Percentiles rank a stretch among this genome's conserved stretches.
These are phyloP conservation scores for Tetrahymena thermophila DNA, from an alignment of 73 alveolate genomes.

Conservation along the genomic window DNA sequence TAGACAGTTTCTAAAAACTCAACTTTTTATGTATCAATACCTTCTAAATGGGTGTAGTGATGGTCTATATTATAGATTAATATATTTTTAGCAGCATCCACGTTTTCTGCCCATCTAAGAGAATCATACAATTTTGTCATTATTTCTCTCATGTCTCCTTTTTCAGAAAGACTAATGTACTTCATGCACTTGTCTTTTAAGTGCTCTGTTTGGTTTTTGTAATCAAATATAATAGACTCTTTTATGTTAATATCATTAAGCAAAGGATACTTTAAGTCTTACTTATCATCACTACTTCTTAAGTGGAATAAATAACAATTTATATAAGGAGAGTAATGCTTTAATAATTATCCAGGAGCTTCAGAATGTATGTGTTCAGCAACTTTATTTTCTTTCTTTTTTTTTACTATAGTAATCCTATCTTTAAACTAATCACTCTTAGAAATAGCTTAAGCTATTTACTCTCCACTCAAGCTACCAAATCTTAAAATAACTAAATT, in stretches of 20 bases:
- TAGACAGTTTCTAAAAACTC: constrained; percentile 76
- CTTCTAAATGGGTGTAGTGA: not conserved
- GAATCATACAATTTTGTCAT: constrained; percentile 71
- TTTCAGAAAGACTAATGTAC: constrained; percentile 58
- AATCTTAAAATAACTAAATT: constrained; percentile 49
- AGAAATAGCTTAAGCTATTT: constrained; percentile 25
- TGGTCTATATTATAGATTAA: constrained; percentile 43
- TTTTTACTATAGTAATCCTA: not conserved
- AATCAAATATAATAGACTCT: constrained; percentile 60
- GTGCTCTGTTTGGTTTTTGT: constrained; percentile 12
- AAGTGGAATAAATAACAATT: constrained; percentile 57
- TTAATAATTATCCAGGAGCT: constrained; percentile 87
- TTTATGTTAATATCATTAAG: constrained; percentile 30
- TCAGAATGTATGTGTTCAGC: constrained; percentile 40
- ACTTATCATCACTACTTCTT: constrained; percentile 7
- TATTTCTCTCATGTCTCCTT: constrained; percentile 66
- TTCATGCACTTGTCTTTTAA: constrained; percentile 43
- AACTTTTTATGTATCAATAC: constrained; percentile 36
- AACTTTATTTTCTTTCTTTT: constrained; percentile 16
- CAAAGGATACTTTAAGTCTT: not conserved
- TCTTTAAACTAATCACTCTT: constrained; percentile 21
- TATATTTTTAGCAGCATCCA: constrained; percentile 55
- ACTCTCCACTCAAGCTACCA: constrained; percentile 79
- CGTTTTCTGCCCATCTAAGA: constrained; percentile 76
- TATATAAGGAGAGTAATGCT: constrained; percentile 82